Base-by-base conservation (phyloP, 768 basidiomycete species). In the Cystobasidium ongulense region DNA sequence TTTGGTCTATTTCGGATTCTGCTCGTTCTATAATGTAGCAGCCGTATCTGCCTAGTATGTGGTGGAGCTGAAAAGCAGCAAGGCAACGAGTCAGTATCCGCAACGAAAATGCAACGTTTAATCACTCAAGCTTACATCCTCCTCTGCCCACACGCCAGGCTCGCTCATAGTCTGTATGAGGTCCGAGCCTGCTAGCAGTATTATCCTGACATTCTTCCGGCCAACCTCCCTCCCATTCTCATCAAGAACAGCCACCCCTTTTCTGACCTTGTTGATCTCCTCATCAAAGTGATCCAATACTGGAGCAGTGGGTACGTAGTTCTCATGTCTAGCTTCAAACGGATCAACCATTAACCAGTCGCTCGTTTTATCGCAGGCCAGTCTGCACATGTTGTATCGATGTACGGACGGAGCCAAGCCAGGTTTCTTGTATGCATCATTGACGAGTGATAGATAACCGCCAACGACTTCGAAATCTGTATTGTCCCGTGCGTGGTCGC, bases 181-280 rank as follows among this genome's bases (percentile, higher is more conserved):
- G 82, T 99, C 96, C 13, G 91, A 93, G n/a, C 96, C 96, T 3
- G 96, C 96, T 67, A 99, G 86, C 50, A 99, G 86, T 89, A 98
- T 91, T 76, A 97, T 85, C 75, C 88, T 88, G 76, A 90, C 88
- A 79, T 85, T 83, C 75, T 88, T 86, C 78, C 85, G 86, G 86
- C 64, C 90, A 89, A 77, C 53, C 33, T 73, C 59, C 1, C 10
- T 46, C 53, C 75, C 68, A 53, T 77, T 72, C 50, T 46, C 25
- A 21, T 73, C 59, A 41, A 46, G 73, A 18, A 77, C 75, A 25
- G 73, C 73, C 2, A 74, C 95, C 4, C 92, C 92, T 27, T 88
- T 78, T 1, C 75, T 83, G 43, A 88, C 84, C 5, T 86, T 87
- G 82, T 99, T 99, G 79, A 99, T 88, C 83, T 95, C 89, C 80